These are phyloP conservation scores for Neonectria hederae DNA, from an alignment of 2,329 filamentous ascomycete genomes.

Conservation along the genomic window DNA sequence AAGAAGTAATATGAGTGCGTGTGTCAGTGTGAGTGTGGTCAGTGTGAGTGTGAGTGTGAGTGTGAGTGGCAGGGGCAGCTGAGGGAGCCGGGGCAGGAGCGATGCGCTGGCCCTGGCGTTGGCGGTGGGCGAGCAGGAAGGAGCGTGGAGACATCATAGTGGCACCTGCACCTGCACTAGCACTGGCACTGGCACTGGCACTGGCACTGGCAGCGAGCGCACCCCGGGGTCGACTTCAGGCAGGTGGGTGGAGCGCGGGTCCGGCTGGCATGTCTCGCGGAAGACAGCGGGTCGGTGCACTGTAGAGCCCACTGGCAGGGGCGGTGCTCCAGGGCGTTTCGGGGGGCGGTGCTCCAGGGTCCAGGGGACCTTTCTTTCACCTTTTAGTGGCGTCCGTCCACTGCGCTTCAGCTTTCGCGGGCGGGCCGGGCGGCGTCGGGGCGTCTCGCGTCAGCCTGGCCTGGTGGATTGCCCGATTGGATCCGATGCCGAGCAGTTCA, in stretches of 20 bases:
- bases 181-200: no score
- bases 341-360: conserved; percentile 30
- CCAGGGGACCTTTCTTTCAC: no score
- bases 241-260: conserved; percentile 12
- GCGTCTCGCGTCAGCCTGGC: conserved; percentile 10
- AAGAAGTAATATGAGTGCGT: conserved; percentile 25
- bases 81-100: conserved; percentile 27
- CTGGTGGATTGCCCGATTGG: conserved; percentile 9
- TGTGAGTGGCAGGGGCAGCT: conserved; percentile 21
- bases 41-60: conserved; percentile 13
- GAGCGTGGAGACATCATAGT: conserved; percentile 44
- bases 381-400: conserved; percentile 6
- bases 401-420: not conserved
- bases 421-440: not conserved
- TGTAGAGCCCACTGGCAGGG: conserved; percentile 15
- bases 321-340: conserved; percentile 25
- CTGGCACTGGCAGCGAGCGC: conserved; percentile 24
- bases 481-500: not conserved
- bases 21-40: no score
- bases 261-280: conserved; percentile 35
- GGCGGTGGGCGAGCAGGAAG: conserved; percentile 40
- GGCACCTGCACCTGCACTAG: conserved; percentile 37
- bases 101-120: conserved; percentile 33
- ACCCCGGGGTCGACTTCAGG: conserved; percentile 31
- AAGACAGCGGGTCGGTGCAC: conserved; percentile 1